phyloP scores from a whole-genome alignment of 2,329 filamentous ascomycete species.

The Microdochium bolleyi region DNA sequence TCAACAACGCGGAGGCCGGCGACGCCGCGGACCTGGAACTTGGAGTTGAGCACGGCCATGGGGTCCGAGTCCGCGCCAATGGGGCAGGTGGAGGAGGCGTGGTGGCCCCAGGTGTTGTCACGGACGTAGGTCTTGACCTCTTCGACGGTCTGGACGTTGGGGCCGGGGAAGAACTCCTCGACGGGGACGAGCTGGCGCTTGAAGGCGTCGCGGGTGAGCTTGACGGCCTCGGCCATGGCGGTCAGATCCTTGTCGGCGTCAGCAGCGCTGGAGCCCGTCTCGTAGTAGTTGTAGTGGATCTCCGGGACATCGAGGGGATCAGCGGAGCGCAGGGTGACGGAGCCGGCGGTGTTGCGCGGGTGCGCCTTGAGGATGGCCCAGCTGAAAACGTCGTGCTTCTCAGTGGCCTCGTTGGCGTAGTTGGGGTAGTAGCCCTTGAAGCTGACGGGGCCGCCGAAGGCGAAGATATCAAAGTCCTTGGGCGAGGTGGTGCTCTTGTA shows the following conservation, averaged over 20 bases:
- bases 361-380: slow-evolving; percentile 47
- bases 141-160: slow-evolving; percentile 19
- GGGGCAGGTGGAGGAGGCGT: slow-evolving; percentile 41
- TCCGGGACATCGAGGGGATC: slow-evolving; percentile 57
- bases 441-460: slow-evolving; percentile 27
- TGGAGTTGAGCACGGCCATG: slow-evolving; percentile 41
- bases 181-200: slow-evolving; percentile 10
- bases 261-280: slow-evolving; percentile 37
- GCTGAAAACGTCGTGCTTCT: slow-evolving; percentile 29
- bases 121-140: slow-evolving; percentile 35
- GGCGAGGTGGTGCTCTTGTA: slow-evolving; percentile 16
- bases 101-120: slow-evolving; percentile 43
- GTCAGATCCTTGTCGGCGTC: slow-evolving; percentile 33
- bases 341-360: slow-evolving; percentile 50
- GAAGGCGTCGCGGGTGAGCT: slow-evolving; percentile 38
- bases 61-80: slow-evolving; percentile 43
- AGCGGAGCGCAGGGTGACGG: slow-evolving; percentile 49
- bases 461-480: slow-evolving; percentile 23
- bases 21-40: slow-evolving; percentile 35
- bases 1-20: slow-evolving; percentile 1
- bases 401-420: slow-evolving; percentile 21
- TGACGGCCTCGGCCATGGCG: slow-evolving; percentile 47
- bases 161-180: slow-evolving; percentile 9
- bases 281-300: slow-evolving; percentile 57
- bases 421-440: slow-evolving; percentile 31